These are phyloP conservation scores for Nitzschia palea DNA, from an alignment of 108 stramenopile species.

Conservation along the genomic window DNA sequence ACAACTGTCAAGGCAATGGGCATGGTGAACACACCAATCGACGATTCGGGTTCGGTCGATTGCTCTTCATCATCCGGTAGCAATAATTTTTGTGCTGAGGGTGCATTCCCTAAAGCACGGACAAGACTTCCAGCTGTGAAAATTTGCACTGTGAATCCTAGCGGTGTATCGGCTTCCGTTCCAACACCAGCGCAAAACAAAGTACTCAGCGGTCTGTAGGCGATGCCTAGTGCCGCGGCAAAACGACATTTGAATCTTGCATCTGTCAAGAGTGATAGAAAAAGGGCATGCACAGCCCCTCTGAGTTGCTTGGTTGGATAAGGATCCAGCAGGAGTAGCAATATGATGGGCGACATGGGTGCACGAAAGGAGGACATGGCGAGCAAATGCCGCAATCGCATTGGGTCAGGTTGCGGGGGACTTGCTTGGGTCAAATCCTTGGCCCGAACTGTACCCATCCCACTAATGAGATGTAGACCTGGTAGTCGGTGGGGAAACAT, in stretches of 20 bases:
- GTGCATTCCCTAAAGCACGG: slow-evolving; percentile 70
- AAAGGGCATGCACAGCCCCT: slow-evolving; percentile 68
- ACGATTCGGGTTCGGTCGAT: slow-evolving; percentile 25
- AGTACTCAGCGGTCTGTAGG: slow-evolving; percentile 78
- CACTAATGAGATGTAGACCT: slow-evolving; percentile 76
- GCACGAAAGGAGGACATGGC: slow-evolving; percentile 78
- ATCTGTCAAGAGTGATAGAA: slow-evolving; percentile 78
- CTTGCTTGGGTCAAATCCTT: slow-evolving; percentile 22
- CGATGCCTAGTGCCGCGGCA: slow-evolving; percentile 85
- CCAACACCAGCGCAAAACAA: slow-evolving; percentile 90
- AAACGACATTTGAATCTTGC: slow-evolving; percentile 83
- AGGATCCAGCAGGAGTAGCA: slow-evolving; percentile 82
- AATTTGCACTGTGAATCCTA: slow-evolving; percentile 89
- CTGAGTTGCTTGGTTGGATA: slow-evolving; percentile 86
- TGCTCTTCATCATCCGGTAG: slow-evolving; percentile 54
- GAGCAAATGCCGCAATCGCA: slow-evolving; percentile 59
- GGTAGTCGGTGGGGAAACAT: slow-evolving; percentile 73
- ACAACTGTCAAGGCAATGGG: slow-evolving; percentile 80
- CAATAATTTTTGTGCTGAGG: slow-evolving; percentile 68
- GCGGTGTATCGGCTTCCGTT: slow-evolving; percentile 81
- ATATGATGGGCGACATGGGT: slow-evolving; percentile 67
- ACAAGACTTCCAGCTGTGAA: slow-evolving; percentile 90
- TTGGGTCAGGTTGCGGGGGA: slow-evolving; percentile 47
- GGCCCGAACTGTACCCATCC: slow-evolving; percentile 50
- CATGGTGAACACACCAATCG: slow-evolving; percentile 63